Conservation (phyloP, 805 yeast genomes). For the Tetrapisispora fleetii region DNA sequence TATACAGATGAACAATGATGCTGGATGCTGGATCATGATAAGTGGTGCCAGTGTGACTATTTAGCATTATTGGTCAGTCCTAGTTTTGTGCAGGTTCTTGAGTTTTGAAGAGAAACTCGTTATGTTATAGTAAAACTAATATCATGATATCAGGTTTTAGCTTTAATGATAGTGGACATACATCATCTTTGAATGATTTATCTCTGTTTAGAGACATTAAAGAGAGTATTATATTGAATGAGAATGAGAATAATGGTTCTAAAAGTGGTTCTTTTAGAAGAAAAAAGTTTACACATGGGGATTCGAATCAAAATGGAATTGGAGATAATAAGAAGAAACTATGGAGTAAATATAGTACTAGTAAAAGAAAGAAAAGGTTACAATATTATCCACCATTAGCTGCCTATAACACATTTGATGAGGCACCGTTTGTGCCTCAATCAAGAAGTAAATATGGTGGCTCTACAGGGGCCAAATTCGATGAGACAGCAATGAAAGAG, state of each 20-base stretch:
- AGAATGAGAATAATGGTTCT: neutral
- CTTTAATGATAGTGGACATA: neutral
- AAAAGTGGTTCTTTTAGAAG: neutral
- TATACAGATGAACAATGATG: no score
- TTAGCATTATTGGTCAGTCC: no score
- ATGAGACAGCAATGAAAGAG: conserved; percentile 14
- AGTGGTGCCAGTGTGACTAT: no score
- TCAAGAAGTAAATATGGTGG: conserved; percentile 2
- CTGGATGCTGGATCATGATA: no score
- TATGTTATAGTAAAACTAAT: neutral
- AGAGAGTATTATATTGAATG: conserved; percentile 4
- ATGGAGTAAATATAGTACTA: neutral
- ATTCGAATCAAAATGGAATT: neutral
- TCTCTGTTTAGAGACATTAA: conserved; percentile 16
- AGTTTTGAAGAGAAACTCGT: no score
- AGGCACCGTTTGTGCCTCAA: conserved; percentile 12
- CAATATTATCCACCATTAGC: conserved; percentile 10
- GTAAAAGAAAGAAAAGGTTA: neutral
- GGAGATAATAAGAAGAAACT: neutral
- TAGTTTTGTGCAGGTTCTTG: no score
- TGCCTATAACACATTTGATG: conserved; percentile 18
- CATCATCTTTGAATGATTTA: conserved; percentile 6
- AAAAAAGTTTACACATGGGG: neutral
- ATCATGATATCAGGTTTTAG: neutral
- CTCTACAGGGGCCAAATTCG: conserved; percentile 4